Base-by-base conservation (phyloP, 257 asterid species). In the Primulina tabacum region DNA sequence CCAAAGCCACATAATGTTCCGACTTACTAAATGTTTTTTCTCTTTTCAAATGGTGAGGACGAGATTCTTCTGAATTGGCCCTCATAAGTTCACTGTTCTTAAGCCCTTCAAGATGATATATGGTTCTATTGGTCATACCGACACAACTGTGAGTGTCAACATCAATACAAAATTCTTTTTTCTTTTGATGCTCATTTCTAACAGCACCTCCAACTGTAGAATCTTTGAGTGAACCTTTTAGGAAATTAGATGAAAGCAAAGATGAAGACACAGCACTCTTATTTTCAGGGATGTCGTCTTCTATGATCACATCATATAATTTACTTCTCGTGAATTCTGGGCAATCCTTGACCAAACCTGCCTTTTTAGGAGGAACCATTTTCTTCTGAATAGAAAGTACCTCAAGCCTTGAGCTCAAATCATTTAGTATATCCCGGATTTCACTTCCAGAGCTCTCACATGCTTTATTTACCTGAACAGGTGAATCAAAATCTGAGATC, bases 381-480 rank as follows among this genome's bases (percentile, higher is more conserved):
- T 67, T 88, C 88, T 81, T 92, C 84, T 90, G 89, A 73, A 92
- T 86, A 37, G 96, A 89, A 52, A 90, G 87, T 74, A 79, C 58
- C 68, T 88, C 97, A 78, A 92, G 85, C 80, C 81, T 92, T 30
- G 94, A 84, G 79, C 78, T 92, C 76, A 90, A 82, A 65, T 90
- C 96, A 73, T 85, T 78, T 62, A 90, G 87, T 75, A 92, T 85
- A 78, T 89, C 97, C 85, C 83, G 81, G 64, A 90, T 92, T 76
- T 89, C 97, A 65, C 71, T 83, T 65, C 77, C 88, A 71, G 65
- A 77, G 62, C 71, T 81, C 76, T 76, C 87, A 71, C 58, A 53
- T 73, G 82, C 29, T 76, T 60, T 76, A 69, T 80, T 76, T 70
- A 47, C 76, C 73, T 53, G 85, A 73, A 73, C 68, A 18, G 90